Conservation (phyloP, 495 filamentous ascomycete genomes). For the Staphylotrichum longicolle region DNA sequence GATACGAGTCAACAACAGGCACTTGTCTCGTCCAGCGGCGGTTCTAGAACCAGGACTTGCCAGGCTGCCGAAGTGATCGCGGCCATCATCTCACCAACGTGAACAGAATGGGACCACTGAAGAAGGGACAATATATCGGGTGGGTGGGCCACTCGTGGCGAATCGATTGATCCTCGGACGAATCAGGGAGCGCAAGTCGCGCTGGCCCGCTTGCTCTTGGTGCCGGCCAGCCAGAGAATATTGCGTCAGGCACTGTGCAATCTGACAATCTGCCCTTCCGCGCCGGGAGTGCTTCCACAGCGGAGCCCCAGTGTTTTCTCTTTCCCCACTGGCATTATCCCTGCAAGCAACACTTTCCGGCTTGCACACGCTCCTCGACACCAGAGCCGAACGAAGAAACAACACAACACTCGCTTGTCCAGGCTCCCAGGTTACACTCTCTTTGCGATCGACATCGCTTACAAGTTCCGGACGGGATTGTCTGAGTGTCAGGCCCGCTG, state of each 20-base stretch:
- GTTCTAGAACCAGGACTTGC: slow-evolving; percentile 2
- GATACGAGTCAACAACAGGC: no score
- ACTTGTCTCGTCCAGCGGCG: neutral
- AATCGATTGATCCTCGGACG: slow-evolving; percentile 18
- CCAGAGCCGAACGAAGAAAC: no score
- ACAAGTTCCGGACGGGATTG: neutral
- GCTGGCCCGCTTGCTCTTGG: slow-evolving; percentile 6
- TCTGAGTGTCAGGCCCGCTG: neutral
- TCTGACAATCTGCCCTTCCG: slow-evolving; percentile 11
- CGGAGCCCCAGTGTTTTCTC: neutral
- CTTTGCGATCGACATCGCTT: no score
- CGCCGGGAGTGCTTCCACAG: neutral
- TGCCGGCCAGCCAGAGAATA: slow-evolving; percentile 15
- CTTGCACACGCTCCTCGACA: neutral
- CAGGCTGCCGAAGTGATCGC: no score
- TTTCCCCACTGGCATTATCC: slow-evolving; percentile 1
- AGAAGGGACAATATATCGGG: slow-evolving; percentile 18
- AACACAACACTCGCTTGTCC: no score
- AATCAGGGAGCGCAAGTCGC: slow-evolving; percentile 25
- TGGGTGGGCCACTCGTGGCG: slow-evolving; percentile 30
- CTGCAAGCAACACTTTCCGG: neutral
- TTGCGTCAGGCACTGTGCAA: slow-evolving; percentile 31
- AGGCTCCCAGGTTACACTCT: no score
- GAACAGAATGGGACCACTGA: slow-evolving; percentile 17
- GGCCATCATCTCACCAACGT: slow-evolving; percentile 21